Base-by-base conservation (phyloP, 257 asterid species). In the Lycium ferocissimum region DNA sequence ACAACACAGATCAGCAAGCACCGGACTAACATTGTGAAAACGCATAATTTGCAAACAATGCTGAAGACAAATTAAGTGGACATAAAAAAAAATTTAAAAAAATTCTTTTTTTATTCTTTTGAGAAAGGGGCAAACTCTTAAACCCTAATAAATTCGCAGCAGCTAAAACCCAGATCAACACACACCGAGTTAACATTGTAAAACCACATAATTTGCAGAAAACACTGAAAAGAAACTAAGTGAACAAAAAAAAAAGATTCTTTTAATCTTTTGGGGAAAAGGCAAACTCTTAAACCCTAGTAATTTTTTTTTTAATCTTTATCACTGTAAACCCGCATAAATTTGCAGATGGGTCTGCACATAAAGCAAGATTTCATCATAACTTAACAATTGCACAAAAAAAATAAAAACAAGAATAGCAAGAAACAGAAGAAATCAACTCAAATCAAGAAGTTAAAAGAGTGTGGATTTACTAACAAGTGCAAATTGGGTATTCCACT, bases 51-150 rank as follows among this genome's bases (percentile, higher is more conserved):
- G 62, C 20, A 57, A n/a, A 57, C 8, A 56, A 56, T 18, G 35
- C 35, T 43, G 59, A 73, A 22, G 59, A 75, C 14, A 62, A 65
- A 26, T 65, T 65, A 22, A 62, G 69, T 20, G 26, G 65, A 18
- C 62, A 57, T 14, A 58, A 58, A 18, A 18, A 58, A n/a, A 72
- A 37, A 70, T 8, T 17, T 26, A 40, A 51, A 51, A 0, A 53
- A 10, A 2, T 5, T 53, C 11, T 15, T 45, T 13, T 12, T 45
- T 18, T 18, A 71, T 43, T 71, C 54, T 18, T 71, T 47, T 9
- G 4, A n/a, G n/a, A 47, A 73, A 73, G 7, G 80, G 61, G 6
- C 26, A 73, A 75, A 47, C 47, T 76, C 82, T 51, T 22, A 76
- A 76, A 76, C 82, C 82, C 82, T 76, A 76, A 47, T 37, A 38